Base-by-base conservation (phyloP, 768 basidiomycete species). In the Omphalotus guepiniiformis region DNA sequence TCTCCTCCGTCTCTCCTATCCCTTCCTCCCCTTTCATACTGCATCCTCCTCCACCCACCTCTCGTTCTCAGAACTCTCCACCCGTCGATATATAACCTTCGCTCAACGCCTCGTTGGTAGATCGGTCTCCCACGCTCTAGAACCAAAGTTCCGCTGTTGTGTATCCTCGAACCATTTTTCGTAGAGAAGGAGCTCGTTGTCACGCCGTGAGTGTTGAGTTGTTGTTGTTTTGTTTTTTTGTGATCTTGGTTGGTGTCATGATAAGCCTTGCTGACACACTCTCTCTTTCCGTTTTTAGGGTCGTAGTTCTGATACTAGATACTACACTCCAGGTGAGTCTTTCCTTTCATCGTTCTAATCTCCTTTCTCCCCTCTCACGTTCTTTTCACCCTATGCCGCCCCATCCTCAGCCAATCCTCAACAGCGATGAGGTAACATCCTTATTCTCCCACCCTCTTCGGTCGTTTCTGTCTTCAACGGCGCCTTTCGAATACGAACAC, bases 371-470 rank as follows among this genome's bases (percentile, higher is more conserved):
- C 6, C 4, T n/a, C 12, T 21, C 7, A 13, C 23, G 47, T 15
- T 27, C 41, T 43, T 42, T 36, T 19, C n/a, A n/a, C n/a, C n/a
- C n/a, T n/a, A n/a, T n/a, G n/a, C n/a, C n/a, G n/a, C n/a, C n/a
- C n/a, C n/a, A n/a, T n/a, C n/a, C n/a, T n/a, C 55, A 93, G 85
- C 92, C 92, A 0, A 82, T 87, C 19, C 70, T 93, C 11, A 93
- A 94, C 59, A 63, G 74, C 8, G 73, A 80, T 1, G 92, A 94
- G 71, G 92, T 94, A 15, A 70, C 79, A 2, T 76, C 78, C 34
- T 74, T 94, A 41, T 94, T 95, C 66, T 91, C 92, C 0, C 92
- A 92, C 56, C 91, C 93, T 0, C 76, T 95, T 11, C 59, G 66
- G 15, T 79, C 85, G 1, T 90, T 94, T 62, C 71, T 94, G 13